Conservation (phyloP, 2,329 filamentous ascomycete genomes). For the Aspergillus floridensis region DNA sequence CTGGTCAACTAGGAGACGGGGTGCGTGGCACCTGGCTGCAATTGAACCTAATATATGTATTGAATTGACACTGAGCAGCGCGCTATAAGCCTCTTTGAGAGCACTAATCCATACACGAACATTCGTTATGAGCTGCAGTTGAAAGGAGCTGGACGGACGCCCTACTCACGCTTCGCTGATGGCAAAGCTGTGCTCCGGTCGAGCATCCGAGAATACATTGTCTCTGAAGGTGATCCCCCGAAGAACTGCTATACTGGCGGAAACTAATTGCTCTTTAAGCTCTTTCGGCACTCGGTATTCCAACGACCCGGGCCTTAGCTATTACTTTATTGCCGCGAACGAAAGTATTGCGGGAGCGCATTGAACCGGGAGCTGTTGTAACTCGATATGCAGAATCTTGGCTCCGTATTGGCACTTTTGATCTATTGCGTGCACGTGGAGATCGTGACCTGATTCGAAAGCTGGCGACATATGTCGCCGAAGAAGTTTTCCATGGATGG, state of each 20-base stretch:
- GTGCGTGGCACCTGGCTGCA: slow-evolving; percentile 26
- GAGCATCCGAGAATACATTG: slow-evolving; percentile 90
- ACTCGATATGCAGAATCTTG: slow-evolving; percentile 86
- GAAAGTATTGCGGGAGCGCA: slow-evolving; percentile 71
- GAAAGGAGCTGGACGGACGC: slow-evolving; percentile 89
- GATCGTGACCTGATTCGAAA: slow-evolving; percentile 72
- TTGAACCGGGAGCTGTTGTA: slow-evolving; percentile 91
- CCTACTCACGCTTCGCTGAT: slow-evolving; percentile 94
- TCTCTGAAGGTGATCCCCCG: slow-evolving; percentile 65
- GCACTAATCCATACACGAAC: slow-evolving; percentile 69
- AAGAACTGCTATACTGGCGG: not conserved
- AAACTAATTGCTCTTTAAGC: slow-evolving; percentile 29
- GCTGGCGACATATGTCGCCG: slow-evolving; percentile 78
- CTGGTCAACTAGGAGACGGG: slow-evolving; percentile 91
- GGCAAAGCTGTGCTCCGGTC: slow-evolving; percentile 90
- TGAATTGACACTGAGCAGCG: slow-evolving; percentile 42
- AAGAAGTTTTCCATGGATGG: slow-evolving; percentile 87
- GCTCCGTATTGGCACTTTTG: slow-evolving; percentile 93
- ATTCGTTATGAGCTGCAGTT: slow-evolving; percentile 84
- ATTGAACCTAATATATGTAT: not conserved
- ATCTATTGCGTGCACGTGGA: slow-evolving; percentile 78
- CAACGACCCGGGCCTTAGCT: slow-evolving; percentile 80
- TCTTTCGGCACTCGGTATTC: slow-evolving; percentile 79
- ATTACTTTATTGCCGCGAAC: slow-evolving; percentile 72
- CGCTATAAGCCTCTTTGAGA: slow-evolving; percentile 91